A percentile compares a stretch with the other conserved stretches of the same genome.
These are phyloP conservation scores for Agaricus bisporus DNA, from an alignment of 768 basidiomycete genomes.

Conservation along the genomic window DNA sequence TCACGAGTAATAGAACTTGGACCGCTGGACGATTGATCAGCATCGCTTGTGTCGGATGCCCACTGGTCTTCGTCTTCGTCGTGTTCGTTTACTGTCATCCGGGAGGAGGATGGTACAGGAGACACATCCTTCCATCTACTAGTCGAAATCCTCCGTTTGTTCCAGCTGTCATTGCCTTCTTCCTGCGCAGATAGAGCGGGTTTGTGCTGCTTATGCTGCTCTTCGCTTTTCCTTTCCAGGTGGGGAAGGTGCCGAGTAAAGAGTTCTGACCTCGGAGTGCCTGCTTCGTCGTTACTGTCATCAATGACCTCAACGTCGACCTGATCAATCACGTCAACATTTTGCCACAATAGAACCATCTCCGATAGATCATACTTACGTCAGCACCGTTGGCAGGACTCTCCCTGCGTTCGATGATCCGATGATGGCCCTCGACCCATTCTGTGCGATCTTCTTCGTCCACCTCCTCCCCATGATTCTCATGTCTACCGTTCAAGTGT, in stretches of 20 bases:
- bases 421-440: slow-evolving; percentile 22
- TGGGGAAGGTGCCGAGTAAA: slow-evolving; percentile 52
- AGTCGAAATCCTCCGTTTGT: slow-evolving; percentile 3
- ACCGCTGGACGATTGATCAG: slow-evolving; percentile 12
- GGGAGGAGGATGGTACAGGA: slow-evolving; percentile 4
- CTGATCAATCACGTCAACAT: background rate
- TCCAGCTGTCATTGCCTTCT: slow-evolving; percentile 15
- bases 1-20: background rate
- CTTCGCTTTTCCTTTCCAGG: slow-evolving; percentile 17
- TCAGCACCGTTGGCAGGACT: slow-evolving; percentile 19
- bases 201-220: slow-evolving; percentile 16
- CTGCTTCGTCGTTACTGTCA: background rate
- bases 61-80: slow-evolving; percentile 58
- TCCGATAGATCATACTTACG: slow-evolving; percentile 17
- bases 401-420: slow-evolving; percentile 20
- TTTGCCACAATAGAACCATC: background rate
- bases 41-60: slow-evolving; percentile 50
- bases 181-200: slow-evolving; percentile 16
- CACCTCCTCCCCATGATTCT: slow-evolving; percentile 15
- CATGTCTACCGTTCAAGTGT: background rate
- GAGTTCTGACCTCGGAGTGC: slow-evolving; percentile 38
- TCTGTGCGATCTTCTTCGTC: slow-evolving; percentile 16
- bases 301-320: slow-evolving; percentile 2
- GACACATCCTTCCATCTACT: background rate
- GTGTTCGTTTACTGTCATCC: slow-evolving; percentile 7